Base-by-base conservation (phyloP, 306 rosid species). In the Sicyos baderoa region DNA sequence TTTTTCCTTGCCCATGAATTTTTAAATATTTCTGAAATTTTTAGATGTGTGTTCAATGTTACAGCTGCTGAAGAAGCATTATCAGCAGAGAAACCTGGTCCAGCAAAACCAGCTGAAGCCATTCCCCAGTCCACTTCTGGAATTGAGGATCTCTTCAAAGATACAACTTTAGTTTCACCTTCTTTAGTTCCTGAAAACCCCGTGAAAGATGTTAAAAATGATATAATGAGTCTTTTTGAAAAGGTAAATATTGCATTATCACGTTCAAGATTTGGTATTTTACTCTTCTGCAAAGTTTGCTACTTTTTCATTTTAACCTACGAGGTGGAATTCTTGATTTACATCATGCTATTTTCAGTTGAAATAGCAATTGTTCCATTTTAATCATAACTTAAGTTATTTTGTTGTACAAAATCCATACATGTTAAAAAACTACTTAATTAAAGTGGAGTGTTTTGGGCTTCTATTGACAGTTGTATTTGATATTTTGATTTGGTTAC, bases 161-260 rank as follows among this genome's bases (percentile, higher is more conserved):
- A 88, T 82, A 77, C 87, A 57, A 72, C 85, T 64, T 67, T 81
- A 52, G 94, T 82, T 82, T 81, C 86, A 71, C 74, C 85, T 64
- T 71, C 82, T 44, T 4, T 82, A 69, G 78, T 71, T 77, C 70
- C 91, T 37, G 90, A 75, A 69, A 86, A 82, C 73, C 94, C 89
- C 14, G 83, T 78, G 68, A 90, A 90, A 78, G 97, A 90, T 51
- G 80, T 88, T 25, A 94, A 90, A 88, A 88, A 84, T 79, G 97
- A 90, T 78, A 94, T 94, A 59, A 86, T 94, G 99, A 86, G 96
- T 86, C 99, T 94, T 77, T 94, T 94, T 76, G 99, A 94, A 82
- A 94, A 90, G 99, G 99, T 94, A 66, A 51, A 23, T 42, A 19
- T 17, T 64, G 72, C 42, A 57, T 22, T 58, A 52, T 74, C 25